phyloP scores from a whole-genome alignment of 2,329 filamentous ascomycete genomes.

The Fusarium sp. region DNA sequence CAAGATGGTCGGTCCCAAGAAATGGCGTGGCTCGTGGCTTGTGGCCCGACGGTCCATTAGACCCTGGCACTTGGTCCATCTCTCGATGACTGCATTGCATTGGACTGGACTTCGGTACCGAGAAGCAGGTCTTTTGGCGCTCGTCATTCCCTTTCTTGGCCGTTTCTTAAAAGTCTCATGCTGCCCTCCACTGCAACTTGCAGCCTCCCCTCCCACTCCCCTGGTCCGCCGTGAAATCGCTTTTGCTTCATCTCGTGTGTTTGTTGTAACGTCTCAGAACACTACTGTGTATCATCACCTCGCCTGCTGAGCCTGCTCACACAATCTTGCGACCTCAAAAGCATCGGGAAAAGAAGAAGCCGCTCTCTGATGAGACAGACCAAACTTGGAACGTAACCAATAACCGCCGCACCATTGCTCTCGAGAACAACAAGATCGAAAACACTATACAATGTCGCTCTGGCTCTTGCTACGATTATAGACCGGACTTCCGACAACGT shows the following conservation, averaged over 20 bases:
- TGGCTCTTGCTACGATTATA: slow-evolving; percentile 55
- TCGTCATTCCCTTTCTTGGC: slow-evolving; percentile 31
- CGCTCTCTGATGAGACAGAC: slow-evolving; percentile 41
- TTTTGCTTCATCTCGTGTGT: slow-evolving; percentile 8
- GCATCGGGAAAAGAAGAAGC: slow-evolving; percentile 29
- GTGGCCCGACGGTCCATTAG: slow-evolving; percentile 33
- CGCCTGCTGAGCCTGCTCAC: slow-evolving; percentile 5
- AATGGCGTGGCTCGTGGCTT: slow-evolving; percentile 38
- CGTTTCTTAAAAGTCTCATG: slow-evolving; percentile 36
- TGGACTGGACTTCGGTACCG: slow-evolving; percentile 23
- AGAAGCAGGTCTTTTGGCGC: slow-evolving; percentile 23
- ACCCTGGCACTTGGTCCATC: slow-evolving; percentile 13
- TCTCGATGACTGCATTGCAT: slow-evolving; percentile 33
- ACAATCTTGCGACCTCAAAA: slow-evolving; percentile 33
- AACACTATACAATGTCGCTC: slow-evolving; percentile 55
- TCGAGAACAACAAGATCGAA: slow-evolving; percentile 9
- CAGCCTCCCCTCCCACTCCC: slow-evolving; percentile 28
- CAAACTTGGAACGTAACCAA: slow-evolving; percentile 1
- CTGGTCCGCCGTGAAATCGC: slow-evolving; percentile 32
- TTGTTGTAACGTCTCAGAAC: slow-evolving; percentile 34
- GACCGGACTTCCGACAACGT: slow-evolving; percentile 34
- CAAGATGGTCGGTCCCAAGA: slow-evolving; percentile 19
- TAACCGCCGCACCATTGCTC: slow-evolving; percentile 14
- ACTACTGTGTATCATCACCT: slow-evolving; percentile 35
- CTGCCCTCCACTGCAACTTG: slow-evolving; percentile 26